Evolutionary conservation across 805 yeast genomes (phyloP), one percentile per base, ranked within the genome.

Genomic region (Ogataea thermomethanolica): DNA sequence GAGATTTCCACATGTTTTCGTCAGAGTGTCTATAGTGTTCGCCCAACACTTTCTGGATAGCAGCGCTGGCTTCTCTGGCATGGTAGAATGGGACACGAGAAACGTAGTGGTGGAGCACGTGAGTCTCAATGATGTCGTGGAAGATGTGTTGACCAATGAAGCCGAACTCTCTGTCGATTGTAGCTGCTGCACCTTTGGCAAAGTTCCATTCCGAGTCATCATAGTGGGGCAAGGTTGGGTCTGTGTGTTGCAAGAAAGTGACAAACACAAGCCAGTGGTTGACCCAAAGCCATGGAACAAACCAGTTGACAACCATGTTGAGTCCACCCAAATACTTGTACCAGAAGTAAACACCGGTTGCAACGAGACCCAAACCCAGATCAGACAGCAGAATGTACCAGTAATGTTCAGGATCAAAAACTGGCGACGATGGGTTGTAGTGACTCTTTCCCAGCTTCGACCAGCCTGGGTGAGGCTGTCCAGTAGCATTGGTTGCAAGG

Each of bases 221-320:
- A 59, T 78, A 78, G 56, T 78, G 84, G 28, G 83, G 81, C 70
- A 76, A 65, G 2, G 71, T 58, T 35, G 79, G 73, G 56, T 76
- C 81, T 13, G 82, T 72, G 60, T 78, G 84, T 62, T 78, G 84
- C 50, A 78, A 67, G 61, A 67, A 78, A 13, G 84, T 78, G 48
- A 78, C 75, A 52, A 78, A 73, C 27, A 78, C 83, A 55, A 78
- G 67, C 84, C 84, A 78, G 57, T 78, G 81, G 66, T 78, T 78
- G 37, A 76, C 79, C 69, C 72, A 72, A 33, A 70, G 50, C 71
- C 75, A 78, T 43, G 84, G 84, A 35, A 76, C 51, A 44, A 76
- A 70, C 80, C 80, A 78, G 60, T 74, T 66, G 46, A 76, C 68
- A 44, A 69, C 45, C 65, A 76, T 65, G 55, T 71, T 71, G 67